Percentiles rank a stretch among this genome's conserved stretches.
These are phyloP conservation scores for Nicotiana obtusifolia DNA, from an alignment of 257 asterid species.

Conservation along the genomic window DNA sequence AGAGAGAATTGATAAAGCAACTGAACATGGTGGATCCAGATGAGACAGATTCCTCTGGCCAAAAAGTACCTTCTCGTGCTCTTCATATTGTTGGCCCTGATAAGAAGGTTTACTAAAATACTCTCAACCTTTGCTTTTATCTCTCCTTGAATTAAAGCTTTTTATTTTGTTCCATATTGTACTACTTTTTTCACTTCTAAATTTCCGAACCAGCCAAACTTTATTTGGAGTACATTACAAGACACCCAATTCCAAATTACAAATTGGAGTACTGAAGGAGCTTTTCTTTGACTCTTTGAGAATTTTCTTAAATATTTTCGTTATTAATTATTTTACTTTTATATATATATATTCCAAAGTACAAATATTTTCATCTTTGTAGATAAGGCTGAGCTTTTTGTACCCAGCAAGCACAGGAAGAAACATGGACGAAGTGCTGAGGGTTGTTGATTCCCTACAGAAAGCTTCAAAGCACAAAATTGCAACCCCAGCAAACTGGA, in stretches of 20 bases:
- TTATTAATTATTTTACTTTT: too few species aligned
- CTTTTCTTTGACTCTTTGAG: too few species aligned
- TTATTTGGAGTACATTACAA: too few species aligned
- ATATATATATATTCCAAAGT: too few species aligned
- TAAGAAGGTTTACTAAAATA: conserved; percentile 63
- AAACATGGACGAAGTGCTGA: conserved; percentile 81
- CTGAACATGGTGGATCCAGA: conserved; percentile 96
- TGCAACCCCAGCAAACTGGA: conserved; percentile 86
- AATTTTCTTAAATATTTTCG: too few species aligned
- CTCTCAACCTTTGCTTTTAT: too few species aligned
- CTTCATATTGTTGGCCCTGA: conserved; percentile 82
- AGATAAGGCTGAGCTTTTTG: conserved; percentile 71
- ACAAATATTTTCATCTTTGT: too few species aligned
- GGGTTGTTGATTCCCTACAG: conserved; percentile 65
- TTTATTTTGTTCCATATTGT: not conserved
- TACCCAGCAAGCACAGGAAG: conserved; percentile 83
- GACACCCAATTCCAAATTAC: too few species aligned
- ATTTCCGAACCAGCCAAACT: too few species aligned
- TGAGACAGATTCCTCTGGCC: conserved; percentile 44
- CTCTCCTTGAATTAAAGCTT: too few species aligned
- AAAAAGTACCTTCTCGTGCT: conserved; percentile 56
- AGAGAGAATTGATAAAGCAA: conserved; percentile 44
- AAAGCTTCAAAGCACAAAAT: conserved; percentile 54
- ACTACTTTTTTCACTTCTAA: too few species aligned
- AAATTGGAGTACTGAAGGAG: too few species aligned